Percentiles rank a stretch among this genome's conserved stretches.
phyloP scores from a whole-genome alignment of 495 filamentous ascomycete genomes.

The Penicillium salamii region DNA sequence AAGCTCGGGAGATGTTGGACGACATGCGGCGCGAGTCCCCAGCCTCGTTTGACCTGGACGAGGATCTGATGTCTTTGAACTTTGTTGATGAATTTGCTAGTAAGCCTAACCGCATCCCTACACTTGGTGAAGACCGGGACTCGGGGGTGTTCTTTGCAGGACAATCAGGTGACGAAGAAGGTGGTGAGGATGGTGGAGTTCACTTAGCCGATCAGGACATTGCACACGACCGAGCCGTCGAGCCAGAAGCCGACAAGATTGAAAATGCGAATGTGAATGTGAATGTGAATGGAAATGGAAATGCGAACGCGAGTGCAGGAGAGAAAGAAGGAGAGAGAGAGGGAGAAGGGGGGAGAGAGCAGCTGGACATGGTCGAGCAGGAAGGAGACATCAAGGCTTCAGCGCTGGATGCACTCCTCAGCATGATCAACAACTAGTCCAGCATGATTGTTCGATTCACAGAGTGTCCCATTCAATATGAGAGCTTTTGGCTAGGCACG shows the following conservation, averaged over 20 bases:
- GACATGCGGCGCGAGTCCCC: not conserved
- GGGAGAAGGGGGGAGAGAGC: not conserved
- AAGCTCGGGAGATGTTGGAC: not conserved
- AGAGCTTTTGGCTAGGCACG: too few relatives aligned
- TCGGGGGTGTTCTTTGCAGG: not conserved
- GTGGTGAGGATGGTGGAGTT: not conserved
- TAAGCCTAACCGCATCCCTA: too few relatives aligned
- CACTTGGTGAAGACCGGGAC: not conserved
- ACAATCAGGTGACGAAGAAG: not conserved
- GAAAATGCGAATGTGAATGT: too few relatives aligned
- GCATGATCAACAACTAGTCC: not conserved
- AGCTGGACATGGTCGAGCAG: constrained; percentile 25
- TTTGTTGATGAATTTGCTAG: too few relatives aligned
- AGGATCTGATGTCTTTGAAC: too few relatives aligned
- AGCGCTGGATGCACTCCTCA: constrained; percentile 19
- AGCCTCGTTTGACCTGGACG: too few relatives aligned
- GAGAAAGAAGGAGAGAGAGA: not conserved
- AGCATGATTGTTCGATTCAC: too few relatives aligned
- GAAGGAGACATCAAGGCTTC: constrained; percentile 25
- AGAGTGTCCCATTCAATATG: too few relatives aligned
- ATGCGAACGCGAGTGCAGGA: too few relatives aligned
- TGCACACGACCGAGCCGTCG: not conserved
- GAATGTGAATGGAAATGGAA: too few relatives aligned
- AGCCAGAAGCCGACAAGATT: not conserved
- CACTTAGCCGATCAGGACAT: not conserved